phyloP scores from a whole-genome alignment of 257 asterid species.

The Solanum peruvianum region DNA sequence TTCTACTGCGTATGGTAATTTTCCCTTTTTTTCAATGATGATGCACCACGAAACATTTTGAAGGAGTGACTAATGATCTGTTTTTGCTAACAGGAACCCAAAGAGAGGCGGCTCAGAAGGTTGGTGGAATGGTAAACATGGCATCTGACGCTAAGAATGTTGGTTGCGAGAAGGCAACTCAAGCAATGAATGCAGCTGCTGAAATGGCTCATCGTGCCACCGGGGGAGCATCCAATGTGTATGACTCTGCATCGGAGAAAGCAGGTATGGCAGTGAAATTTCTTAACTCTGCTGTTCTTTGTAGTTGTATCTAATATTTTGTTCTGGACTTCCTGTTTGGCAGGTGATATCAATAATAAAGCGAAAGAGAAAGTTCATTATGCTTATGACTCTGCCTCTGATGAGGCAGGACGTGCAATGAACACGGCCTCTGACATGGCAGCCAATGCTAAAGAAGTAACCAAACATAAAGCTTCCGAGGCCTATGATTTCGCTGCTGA shows the following conservation, averaged over 20 bases:
- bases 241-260: slow-evolving; percentile 2
- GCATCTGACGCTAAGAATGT: slow-evolving; percentile 10
- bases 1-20: slow-evolving; percentile 35
- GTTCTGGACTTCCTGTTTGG: neutral
- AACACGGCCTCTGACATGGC: slow-evolving; percentile 20
- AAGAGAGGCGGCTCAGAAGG: slow-evolving; percentile 6
- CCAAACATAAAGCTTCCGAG: neutral
- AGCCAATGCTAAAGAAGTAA: neutral
- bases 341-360: neutral
- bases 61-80: neutral
- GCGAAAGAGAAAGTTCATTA: neutral
- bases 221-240: neutral
- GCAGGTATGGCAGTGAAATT: slow-evolving; percentile 1
- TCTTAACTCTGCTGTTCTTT: neutral
- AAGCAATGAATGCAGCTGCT: slow-evolving; percentile 14
- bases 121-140: no score
- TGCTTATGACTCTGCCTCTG: neutral
- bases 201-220: slow-evolving; percentile 8
- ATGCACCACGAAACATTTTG: neutral
- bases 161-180: slow-evolving; percentile 17
- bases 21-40: neutral
- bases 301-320: neutral
- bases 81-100: slow-evolving; percentile 28
- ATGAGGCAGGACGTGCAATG: slow-evolving; percentile 1
- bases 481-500: neutral